Percentiles rank a stretch among this genome's conserved stretches.
phyloP scores from a whole-genome alignment of 1,284 basidiomycete genomes.

The Ustilago shanxiensis region DNA sequence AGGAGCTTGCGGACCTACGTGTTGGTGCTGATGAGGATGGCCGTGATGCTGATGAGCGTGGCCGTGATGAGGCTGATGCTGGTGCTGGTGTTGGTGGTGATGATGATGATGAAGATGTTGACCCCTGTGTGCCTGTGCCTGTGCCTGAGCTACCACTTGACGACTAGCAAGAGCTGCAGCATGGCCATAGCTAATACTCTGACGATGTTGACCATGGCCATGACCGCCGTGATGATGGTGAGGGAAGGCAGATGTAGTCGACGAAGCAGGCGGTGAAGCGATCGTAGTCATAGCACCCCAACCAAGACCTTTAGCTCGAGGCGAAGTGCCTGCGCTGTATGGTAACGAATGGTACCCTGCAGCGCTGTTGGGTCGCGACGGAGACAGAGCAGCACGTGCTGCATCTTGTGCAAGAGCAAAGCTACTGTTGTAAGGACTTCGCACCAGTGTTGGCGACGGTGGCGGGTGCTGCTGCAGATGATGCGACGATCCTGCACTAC shows the following conservation, averaged over 20 bases:
- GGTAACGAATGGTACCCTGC: slow-evolving; percentile 32
- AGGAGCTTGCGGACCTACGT: slow-evolving; percentile 10
- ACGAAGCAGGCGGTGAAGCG: slow-evolving; percentile 25
- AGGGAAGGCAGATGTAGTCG: slow-evolving; percentile 1
- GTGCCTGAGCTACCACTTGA: slow-evolving; percentile 17
- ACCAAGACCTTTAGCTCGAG: slow-evolving; percentile 56
- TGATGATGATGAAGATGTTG: slow-evolving; percentile 23
- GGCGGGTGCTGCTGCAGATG: slow-evolving; percentile 23
- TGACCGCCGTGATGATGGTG: slow-evolving; percentile 19
- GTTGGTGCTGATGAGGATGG: slow-evolving; percentile 21
- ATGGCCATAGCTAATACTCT: slow-evolving; percentile 52
- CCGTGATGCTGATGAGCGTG: slow-evolving; percentile 23
- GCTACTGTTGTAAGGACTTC: slow-evolving; percentile 48
- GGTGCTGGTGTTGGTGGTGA: slow-evolving; percentile 37
- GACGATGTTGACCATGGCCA: slow-evolving; percentile 14
- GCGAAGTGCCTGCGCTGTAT: slow-evolving; percentile 54
- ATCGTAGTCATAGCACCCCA: slow-evolving; percentile 64
- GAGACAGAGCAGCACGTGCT: slow-evolving; percentile 36
- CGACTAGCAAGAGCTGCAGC: slow-evolving; percentile 39
- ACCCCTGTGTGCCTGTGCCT: slow-evolving; percentile 12
- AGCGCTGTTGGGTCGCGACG: slow-evolving; percentile 48
- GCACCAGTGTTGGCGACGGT: slow-evolving; percentile 43
- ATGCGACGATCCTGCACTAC: slow-evolving; percentile 50
- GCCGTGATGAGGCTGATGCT: slow-evolving; percentile 30
- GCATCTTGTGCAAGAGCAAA: slow-evolving; percentile 48